Conservation (phyloP, 208 protist genomes). For the Trichomonas vaginalis region DNA sequence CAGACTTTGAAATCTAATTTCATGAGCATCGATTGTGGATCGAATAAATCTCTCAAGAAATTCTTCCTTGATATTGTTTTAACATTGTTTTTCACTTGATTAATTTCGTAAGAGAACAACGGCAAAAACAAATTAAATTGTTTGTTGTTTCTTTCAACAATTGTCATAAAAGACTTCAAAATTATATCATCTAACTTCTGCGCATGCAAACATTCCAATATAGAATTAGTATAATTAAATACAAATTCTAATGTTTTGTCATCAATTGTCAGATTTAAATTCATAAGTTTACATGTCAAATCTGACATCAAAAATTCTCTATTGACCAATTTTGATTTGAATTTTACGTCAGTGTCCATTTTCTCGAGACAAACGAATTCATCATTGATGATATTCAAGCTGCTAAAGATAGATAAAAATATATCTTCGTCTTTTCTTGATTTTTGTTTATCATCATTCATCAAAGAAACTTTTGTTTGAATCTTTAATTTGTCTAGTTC, state of each 20-base stretch:
- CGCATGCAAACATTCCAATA: background rate
- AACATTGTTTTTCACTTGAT: background rate
- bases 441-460: background rate
- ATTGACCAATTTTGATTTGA: background rate
- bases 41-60: background rate
- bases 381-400: background rate
- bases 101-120: background rate
- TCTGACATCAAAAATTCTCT: background rate
- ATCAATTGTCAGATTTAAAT: background rate
- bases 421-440: background rate
- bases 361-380: background rate
- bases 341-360: background rate
- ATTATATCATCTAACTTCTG: background rate
- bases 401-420: background rate
- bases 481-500: background rate
- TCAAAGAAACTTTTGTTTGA: background rate
- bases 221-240: background rate
- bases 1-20: background rate
- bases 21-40: background rate
- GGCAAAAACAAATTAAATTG: background rate
- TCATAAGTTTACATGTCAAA: background rate
- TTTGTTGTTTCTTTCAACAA: background rate
- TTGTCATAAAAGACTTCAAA: background rate
- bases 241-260: background rate
- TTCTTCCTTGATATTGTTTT: background rate